These are phyloP conservation scores for Golovinomyces cichoracearum DNA, from an alignment of 2,329 filamentous ascomycete species.

Conservation along the genomic window DNA sequence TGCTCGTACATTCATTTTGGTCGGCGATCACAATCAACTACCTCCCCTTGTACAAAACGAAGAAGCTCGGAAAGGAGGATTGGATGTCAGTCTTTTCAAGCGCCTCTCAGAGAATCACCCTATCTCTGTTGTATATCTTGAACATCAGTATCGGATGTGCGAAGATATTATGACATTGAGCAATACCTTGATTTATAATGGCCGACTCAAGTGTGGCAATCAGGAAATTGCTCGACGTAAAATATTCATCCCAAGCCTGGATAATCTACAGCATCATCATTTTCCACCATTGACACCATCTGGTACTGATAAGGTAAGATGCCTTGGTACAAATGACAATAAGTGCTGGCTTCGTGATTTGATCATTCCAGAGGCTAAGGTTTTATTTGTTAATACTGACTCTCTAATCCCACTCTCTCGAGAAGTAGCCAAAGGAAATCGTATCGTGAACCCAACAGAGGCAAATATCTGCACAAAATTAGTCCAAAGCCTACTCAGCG, in stretches of 20 bases:
- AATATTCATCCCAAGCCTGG: slow-evolving; percentile 40
- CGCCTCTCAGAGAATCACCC: slow-evolving; percentile 74
- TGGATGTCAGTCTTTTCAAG: slow-evolving; percentile 87
- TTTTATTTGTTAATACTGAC: slow-evolving; percentile 79
- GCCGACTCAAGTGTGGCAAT: slow-evolving; percentile 69
- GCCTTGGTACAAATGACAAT: slow-evolving; percentile 20
- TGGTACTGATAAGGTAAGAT: slow-evolving; percentile 25
- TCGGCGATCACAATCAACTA: slow-evolving; percentile 89
- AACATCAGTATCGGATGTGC: slow-evolving; percentile 96
- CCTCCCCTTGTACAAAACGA: slow-evolving; percentile 86
- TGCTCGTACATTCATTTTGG: slow-evolving; percentile 76
- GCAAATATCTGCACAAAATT: slow-evolving; percentile 53
- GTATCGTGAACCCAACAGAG: slow-evolving; percentile 73
- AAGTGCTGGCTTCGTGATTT: slow-evolving; percentile 55
- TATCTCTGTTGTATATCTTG: slow-evolving; percentile 64
- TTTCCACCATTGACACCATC: slow-evolving; percentile 22
- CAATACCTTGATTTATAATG: slow-evolving; percentile 82
- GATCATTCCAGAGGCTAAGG: slow-evolving; percentile 42
- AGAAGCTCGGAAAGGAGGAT: slow-evolving; percentile 55
- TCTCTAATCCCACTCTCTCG: slow-evolving; percentile 33
- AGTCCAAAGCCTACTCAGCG: slow-evolving; percentile 49
- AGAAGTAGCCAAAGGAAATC: slow-evolving; percentile 55
- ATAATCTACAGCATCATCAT: slow-evolving; percentile 33
- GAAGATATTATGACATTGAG: slow-evolving; percentile 88
- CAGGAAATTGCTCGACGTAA: slow-evolving; percentile 43